Base-by-base conservation (phyloP, 257 asterid genomes). In the Primulina eburnea region DNA sequence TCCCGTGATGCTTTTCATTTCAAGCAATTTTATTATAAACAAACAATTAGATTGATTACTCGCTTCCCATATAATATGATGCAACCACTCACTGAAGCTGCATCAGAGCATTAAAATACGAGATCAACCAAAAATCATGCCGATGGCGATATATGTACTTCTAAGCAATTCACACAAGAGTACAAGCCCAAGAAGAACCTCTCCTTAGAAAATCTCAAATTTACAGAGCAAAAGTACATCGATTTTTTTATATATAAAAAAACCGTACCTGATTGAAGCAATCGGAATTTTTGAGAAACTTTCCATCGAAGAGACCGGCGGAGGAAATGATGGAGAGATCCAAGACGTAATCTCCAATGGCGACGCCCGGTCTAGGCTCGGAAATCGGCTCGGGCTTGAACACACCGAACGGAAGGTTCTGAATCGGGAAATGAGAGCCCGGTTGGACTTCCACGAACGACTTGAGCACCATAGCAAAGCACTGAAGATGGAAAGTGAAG, bases 371-470 rank as follows among this genome's bases (percentile, higher is more conserved):
- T n/a, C 92, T 47, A 74, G 97, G 84, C 40, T 75, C 77, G 52
- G 95, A 82, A 75, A 43, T 74, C 47, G 92, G 75, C 70, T 64
- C 80, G 33, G 84, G 78, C 82, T 76, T 85, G 86, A 94, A 94
- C 14, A 94, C 96, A 4, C 99, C 99, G 78, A 76, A 94, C n/a
- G 99, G 99, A 10, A 94, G 85, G 72, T 94, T 94, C 84, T 94
- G 96, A 18, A 94, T 80, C 20, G 99, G 96, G 81, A 94, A 94
- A 83, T 91, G 97, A 29, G 97, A 94, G 67, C 86, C 97, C 60
- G 93, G 82, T 1, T 59, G 85, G 65, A 94, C 95, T 68, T 89
- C 78, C 18, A 94, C 74, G 73, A 94, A 94, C 29, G 99, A 94
- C 76, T 80, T 85, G 75, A 93, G 77, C 73, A 16, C 89, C 98